Evolutionary conservation across 495 filamentous ascomycete species (phyloP), one percentile per base, ranked within the genome.

Genomic region (Trichoderma parareesei): DNA sequence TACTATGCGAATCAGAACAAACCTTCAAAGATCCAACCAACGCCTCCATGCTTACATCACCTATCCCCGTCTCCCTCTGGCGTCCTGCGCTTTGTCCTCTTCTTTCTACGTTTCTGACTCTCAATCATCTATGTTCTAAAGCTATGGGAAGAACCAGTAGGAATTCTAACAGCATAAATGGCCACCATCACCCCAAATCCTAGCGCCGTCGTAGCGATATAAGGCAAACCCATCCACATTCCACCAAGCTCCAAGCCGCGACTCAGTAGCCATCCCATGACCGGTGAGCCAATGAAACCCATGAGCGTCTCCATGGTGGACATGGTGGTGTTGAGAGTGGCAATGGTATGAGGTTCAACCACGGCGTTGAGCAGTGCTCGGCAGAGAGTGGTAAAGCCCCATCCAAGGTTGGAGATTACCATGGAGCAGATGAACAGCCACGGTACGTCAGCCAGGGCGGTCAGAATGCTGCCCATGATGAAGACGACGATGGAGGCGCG

Each of bases 401-500:
- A 10, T 2, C 61, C 61, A 43, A 63, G 18, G 16, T 33, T 16
- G 41, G 44, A 33, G 41, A 63, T 40, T 2, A 63, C 41, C 61
- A 63, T 43, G 41, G 61, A 41, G 37, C 44, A 37, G 43, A 64
- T 38, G 5, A 64, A 49, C 18, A 44, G 27, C 61, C 61, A 63
- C n/a, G 41, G 61, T 4, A 46, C 44, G 1, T 6, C n/a, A 2
- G 61, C 38, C 20, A 63, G 18, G 27, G 38, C 61, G 8, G 44
- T 27, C 2, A 63, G 18, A 5, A 42, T 13, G 44, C 60, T 53
- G 14, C 60, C 42, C 8, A 35, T 38, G 20, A 37, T 38, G 38
- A 40, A 27, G 3, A 69, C 5, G 5, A 68, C n/a, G 20, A 66
- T 69, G 3, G 70, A 71, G 48, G 61, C 59, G 5, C 73, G 68